Conservation (phyloP, 2,329 filamentous ascomycete species). For the Bimuria novae-zelandiae region DNA sequence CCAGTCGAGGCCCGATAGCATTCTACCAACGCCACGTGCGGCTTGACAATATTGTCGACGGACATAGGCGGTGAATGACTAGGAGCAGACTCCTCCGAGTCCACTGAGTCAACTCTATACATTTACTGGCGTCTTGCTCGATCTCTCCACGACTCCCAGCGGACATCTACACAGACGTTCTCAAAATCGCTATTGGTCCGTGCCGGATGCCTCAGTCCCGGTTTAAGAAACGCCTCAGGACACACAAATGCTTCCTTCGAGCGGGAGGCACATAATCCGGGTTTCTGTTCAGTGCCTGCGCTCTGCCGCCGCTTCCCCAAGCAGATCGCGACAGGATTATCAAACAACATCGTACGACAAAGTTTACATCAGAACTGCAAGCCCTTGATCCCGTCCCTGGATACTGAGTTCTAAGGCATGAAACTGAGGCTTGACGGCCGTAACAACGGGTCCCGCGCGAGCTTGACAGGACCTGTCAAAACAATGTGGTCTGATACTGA, state of each 20-base stretch:
- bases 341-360: conserved; percentile 45
- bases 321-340: conserved; percentile 23
- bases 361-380: conserved; percentile 38
- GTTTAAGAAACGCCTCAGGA: conserved; percentile 35
- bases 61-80: not conserved
- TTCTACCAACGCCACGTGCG: not conserved
- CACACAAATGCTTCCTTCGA: conserved; percentile 5
- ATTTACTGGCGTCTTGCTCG: not conserved
- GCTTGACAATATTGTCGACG: not conserved
- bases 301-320: not conserved
- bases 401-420: conserved; percentile 18
- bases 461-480: conserved; percentile 19
- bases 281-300: not conserved
- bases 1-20: not conserved
- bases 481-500: conserved; percentile 25
- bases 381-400: conserved; percentile 13
- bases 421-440: conserved; percentile 5
- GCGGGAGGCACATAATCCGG: not conserved
- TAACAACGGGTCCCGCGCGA: conserved; percentile 9
- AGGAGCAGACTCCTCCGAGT: not conserved
- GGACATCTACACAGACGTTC: not conserved
- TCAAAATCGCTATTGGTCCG: conserved; percentile 8
- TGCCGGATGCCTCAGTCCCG: conserved; percentile 42
- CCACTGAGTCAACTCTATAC: not conserved
- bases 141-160: not conserved